Base-by-base conservation (phyloP, 345 rosid species). In the Lumnitzera racemosa region DNA sequence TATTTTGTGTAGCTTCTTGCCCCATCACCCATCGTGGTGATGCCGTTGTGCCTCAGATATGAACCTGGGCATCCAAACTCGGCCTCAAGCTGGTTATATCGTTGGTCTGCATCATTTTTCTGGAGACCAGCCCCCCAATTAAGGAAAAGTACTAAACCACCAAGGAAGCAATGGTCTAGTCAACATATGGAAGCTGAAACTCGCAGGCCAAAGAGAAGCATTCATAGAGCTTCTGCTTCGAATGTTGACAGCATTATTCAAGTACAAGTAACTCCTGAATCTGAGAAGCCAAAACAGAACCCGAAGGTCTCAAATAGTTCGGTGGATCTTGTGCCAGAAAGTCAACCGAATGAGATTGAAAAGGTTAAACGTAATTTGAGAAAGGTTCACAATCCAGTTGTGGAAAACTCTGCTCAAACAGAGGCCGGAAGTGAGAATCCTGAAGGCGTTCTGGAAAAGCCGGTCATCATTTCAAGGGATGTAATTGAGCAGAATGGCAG, bases 281-380 rank as follows among this genome's bases (percentile, higher is more conserved):
- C 70, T 55, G 96, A 85, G 78, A 89, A 78, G 59, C 83, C 86
- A 50, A 91, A 82, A 67, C 88, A 87, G 47, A 91, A 58, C 65
- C 52, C 79, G 51, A 71, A 83, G 71, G 64, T 81, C 60, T 61
- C 89, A 24, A 79, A 67, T 70, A 82, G 78, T 74, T 72, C 83
- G 43, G 69, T 69, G n/a, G 92, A 87, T 58, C 63, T 76, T 3
- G 72, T 67, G 63, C 85, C 71, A 13, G 98, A 83, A 72, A 83
- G 83, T 76, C 89, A 90, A 59, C 92, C 85, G 65, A 76, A 51
- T 76, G 96, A 87, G 74, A 88, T 91, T 70, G 95, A 91, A 76
- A 91, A 91, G 73, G 92, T 89, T 55, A 91, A 91, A 69, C 89
- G 92, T 24, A 83, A 74, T 76, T 74, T 91, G 84, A 85, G 98